These are phyloP conservation scores for Rhodotorula sp. DNA, from an alignment of 1,284 basidiomycete genomes.

Conservation along the genomic window DNA sequence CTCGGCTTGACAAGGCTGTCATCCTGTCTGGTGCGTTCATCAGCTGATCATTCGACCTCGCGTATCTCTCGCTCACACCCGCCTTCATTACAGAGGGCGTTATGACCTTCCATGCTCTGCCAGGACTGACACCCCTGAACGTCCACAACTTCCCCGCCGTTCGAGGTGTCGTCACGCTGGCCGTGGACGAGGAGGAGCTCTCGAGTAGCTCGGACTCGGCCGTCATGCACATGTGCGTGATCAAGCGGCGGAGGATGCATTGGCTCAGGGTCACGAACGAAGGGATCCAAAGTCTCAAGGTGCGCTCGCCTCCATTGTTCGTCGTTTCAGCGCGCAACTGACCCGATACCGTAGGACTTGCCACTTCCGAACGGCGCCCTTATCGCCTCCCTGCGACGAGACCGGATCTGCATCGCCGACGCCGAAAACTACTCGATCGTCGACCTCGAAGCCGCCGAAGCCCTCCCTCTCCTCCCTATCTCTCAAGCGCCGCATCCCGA, in stretches of 20 bases:
- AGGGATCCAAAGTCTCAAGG: slow-evolving; percentile 63
- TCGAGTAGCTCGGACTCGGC: slow-evolving; percentile 61
- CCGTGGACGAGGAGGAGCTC: slow-evolving; percentile 68
- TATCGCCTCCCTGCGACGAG: slow-evolving; percentile 64
- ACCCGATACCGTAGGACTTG: slow-evolving; percentile 58
- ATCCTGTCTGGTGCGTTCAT: slow-evolving; percentile 40
- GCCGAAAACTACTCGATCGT: slow-evolving; percentile 69
- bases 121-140: slow-evolving; percentile 69
- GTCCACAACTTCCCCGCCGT: slow-evolving; percentile 64
- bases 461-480: slow-evolving; percentile 71
- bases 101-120: slow-evolving; percentile 73
- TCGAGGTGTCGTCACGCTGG: slow-evolving; percentile 70
- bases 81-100: slow-evolving; percentile 58
- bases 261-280: slow-evolving; percentile 63
- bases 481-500: slow-evolving; percentile 55
- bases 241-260: slow-evolving; percentile 67
- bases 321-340: neutral
- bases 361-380: slow-evolving; percentile 64
- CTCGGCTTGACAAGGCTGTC: slow-evolving; percentile 36
- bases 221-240: slow-evolving; percentile 71
- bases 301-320: slow-evolving; percentile 28
- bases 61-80: too few species aligned
- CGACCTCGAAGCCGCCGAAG: slow-evolving; percentile 64
- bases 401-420: slow-evolving; percentile 71
- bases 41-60: too few species aligned